Base-by-base conservation (phyloP, 164 flowering plant species). In the Nelumbo lutea region DNA sequence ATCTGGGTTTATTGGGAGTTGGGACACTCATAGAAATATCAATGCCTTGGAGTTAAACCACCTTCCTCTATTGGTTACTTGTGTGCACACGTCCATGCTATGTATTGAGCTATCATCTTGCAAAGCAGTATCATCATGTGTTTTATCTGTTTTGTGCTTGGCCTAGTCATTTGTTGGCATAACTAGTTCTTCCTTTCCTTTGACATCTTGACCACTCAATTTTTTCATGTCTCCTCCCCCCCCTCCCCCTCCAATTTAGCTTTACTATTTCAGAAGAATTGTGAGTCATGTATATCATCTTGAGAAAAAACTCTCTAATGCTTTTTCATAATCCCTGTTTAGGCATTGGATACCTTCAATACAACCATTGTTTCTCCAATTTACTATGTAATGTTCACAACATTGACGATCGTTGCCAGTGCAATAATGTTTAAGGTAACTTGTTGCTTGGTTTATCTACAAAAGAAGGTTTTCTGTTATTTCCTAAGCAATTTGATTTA, bases 361-460 rank as follows among this genome's bases (percentile, higher is more conserved):
- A 87, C 98, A 1, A 91, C 96, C 62, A 77, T 94, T 68, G 98
- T 94, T 77, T 91, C 98, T 79, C 98, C 97, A 57, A 87, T 94
- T 63, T 91, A 94, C 68, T 94, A 94, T 69, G 97, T 91, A 27
- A 90, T 91, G 93, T 94, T 94, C 76, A 90, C 98, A 15, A 89
- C 98, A 67, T 80, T 94, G 67, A 90, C 98, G 2, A 94, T 94
- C 51, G 68, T 80, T 72, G 98, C 98, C 5, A 91, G 93, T 72
- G 93, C 85, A 57, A 91, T 94, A 63, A 91, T 94, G 97, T 94
- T 90, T 72, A 94, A 94, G 97, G 98, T 90, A 81, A 27, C 27
- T 27, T 27, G 27, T 27, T 27, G 27, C 27, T 27, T 27, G 27
- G 27, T 27, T 60, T 44, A 9, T 38, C 47, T n/a, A 42, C 3